Evolutionary conservation across 1,284 basidiomycete species (phyloP), one percentile per base, ranked within the genome.

Genomic region (Cryptococcus amylolentus): DNA sequence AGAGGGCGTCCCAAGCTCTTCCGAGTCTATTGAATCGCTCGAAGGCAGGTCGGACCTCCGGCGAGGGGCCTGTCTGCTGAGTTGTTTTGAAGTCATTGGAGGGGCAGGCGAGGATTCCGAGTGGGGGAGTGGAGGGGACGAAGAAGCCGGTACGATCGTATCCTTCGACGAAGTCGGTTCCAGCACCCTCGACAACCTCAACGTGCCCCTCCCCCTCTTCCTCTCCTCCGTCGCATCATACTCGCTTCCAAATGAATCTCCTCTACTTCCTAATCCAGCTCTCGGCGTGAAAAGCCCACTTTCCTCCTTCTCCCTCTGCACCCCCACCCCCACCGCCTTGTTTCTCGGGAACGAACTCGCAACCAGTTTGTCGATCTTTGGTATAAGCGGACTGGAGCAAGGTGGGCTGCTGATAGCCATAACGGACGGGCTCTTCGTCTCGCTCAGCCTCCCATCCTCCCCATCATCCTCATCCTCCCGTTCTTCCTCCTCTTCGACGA

Each of bases 1-100:
- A n/a, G 53, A 58, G 23, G 67, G 67, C 1, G 69, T 71, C 23
- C 64, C 64, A 27, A 68, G 58, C 23, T 66, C 65, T n/a, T 72
- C 69, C 7, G 68, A 67, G 1, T 54, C 63, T 3, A 69, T 52
- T 3, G 63, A 63, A 48, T 73, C 73, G 40, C 67, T 71, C 7
- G 31, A 35, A 6, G 31, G 31, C 6, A 35, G 12, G 64, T 53
- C 16, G 20, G 54, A 48, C 37, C 23, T 35, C 18, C 18, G 10
- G 18, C 42, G 42, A 20, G 31, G 10, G 10, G 10, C 4, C 10
- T 6, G 31, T 35, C 10, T 10, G 31, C 7, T 35, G 31, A 10
- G 10, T 35, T 3, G 31, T 35, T 35, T 35, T 35, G 31, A 35
- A 35, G 3, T 1, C 3, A 20, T n/a, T 26, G 14, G 14, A 20